Evolutionary conservation across 1,139 yeast species (phyloP).

Genomic region (Candida sp.): DNA sequence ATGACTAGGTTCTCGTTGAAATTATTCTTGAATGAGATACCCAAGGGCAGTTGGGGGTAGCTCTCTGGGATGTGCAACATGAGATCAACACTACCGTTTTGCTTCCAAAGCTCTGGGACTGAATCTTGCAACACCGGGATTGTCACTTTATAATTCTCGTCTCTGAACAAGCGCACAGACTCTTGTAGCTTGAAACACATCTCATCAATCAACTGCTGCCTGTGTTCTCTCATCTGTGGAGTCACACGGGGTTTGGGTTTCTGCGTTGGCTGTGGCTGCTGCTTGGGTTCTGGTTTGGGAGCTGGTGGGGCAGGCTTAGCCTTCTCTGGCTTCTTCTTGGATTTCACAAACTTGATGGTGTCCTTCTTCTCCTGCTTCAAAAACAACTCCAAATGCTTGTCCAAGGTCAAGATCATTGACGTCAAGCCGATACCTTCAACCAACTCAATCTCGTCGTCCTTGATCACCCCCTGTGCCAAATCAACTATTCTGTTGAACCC

Average conservation of each 20-base stretch:
- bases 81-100: constrained; percentile 21
- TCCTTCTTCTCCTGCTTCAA: constrained; percentile 62
- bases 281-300: background rate
- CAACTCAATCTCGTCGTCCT: constrained; percentile 31
- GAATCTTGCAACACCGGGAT: constrained; percentile 22
- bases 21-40: constrained; percentile 25
- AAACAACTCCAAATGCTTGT: constrained; percentile 59
- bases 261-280: constrained; percentile 6
- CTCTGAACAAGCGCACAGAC: constrained; percentile 30
- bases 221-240: constrained; percentile 14
- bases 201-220: constrained; percentile 25
- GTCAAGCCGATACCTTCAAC: constrained; percentile 53
- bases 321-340: constrained; percentile 13
- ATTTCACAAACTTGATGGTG: constrained; percentile 34
- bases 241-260: constrained; percentile 7
- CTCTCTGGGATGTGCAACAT: constrained; percentile 24
- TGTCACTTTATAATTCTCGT: constrained; percentile 25
- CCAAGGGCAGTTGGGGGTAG: constrained; percentile 22
- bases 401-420: constrained; percentile 60
- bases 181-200: constrained; percentile 26
- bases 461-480: constrained; percentile 28
- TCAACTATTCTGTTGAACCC: constrained; percentile 61
- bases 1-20: constrained; percentile 27
- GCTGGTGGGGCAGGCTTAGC: constrained; percentile 1
- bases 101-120: constrained; percentile 26